Percentiles rank a stretch among this genome's conserved stretches.
phyloP scores from a whole-genome alignment of 768 basidiomycete genomes.

The Pisolithus microcarpus region DNA sequence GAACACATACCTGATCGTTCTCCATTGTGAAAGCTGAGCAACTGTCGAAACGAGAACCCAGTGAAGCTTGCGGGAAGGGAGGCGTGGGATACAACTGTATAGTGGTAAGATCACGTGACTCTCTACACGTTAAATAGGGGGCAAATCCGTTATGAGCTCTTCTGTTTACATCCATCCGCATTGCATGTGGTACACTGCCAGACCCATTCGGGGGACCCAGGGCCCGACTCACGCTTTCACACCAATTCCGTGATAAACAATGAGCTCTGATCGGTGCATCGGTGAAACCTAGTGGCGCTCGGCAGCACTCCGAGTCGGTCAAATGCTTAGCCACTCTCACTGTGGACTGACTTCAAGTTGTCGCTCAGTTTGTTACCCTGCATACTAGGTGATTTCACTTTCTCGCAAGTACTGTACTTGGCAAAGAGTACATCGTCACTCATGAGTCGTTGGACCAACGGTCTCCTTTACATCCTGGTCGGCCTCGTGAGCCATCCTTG shows the following conservation, averaged over 20 bases:
- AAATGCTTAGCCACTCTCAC: too few species aligned
- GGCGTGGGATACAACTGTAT: conserved; percentile 29
- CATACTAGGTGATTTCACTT: not conserved
- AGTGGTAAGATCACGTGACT: conserved; percentile 9
- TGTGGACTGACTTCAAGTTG: too few species aligned
- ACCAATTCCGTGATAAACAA: too few species aligned
- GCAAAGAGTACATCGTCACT: conserved; percentile 16
- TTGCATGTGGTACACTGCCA: too few species aligned
- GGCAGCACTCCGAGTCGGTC: too few species aligned
- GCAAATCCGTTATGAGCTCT: too few species aligned
- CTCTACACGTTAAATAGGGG: not conserved
- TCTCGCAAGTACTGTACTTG: not conserved
- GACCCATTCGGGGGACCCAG: too few species aligned
- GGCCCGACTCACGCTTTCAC: too few species aligned
- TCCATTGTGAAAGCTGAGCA: conserved; percentile 50
- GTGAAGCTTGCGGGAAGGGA: conserved; percentile 1
- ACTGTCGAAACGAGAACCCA: not conserved
- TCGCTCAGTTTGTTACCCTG: not conserved
- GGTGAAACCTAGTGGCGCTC: too few species aligned
- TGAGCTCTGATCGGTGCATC: too few species aligned
- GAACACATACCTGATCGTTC: conserved; percentile 73
- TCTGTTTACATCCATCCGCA: too few species aligned
- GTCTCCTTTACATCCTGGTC: conserved; percentile 22
- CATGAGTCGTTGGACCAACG: conserved; percentile 23
- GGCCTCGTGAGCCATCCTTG: conserved; percentile 12